phyloP scores from a whole-genome alignment of 768 basidiomycete species.

The Pholiota microspora region DNA sequence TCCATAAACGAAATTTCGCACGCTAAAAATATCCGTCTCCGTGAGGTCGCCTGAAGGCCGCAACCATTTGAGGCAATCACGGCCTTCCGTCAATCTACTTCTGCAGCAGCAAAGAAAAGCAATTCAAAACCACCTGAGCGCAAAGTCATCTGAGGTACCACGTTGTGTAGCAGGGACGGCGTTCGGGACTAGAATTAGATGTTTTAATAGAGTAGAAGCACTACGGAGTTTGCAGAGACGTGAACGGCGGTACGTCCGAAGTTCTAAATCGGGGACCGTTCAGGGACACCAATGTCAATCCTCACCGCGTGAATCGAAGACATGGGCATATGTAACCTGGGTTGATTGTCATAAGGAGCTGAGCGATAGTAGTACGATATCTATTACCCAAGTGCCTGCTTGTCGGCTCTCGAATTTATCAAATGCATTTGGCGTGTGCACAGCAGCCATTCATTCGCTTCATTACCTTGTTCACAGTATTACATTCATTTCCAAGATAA shows the following conservation, averaged over 20 bases:
- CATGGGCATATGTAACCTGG: not conserved
- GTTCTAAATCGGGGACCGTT: not conserved
- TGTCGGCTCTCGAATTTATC: not conserved
- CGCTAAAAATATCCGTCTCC: not conserved
- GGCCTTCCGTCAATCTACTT: not conserved
- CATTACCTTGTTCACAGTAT: not conserved
- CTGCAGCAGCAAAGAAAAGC: not conserved
- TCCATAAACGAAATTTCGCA: not conserved
- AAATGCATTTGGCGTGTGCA: no score
- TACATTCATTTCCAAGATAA: no score
- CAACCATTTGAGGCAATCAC: not conserved
- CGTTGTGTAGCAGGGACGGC: not conserved
- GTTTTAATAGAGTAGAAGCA: not conserved
- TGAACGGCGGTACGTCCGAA: no score
- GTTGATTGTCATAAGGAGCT: not conserved
- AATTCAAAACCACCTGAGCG: not conserved
- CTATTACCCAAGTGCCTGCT: not conserved
- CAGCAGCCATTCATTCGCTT: no score
- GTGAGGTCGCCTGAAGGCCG: no score
- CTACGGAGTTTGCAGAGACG: not conserved
- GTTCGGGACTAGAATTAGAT: not conserved
- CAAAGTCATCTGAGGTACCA: not conserved
- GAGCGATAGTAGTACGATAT: not conserved
- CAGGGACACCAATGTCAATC: not conserved
- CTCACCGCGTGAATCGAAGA: not conserved